Evolutionary conservation across 768 basidiomycete species (phyloP).

Genomic region (Tricholoma furcatifolium): DNA sequence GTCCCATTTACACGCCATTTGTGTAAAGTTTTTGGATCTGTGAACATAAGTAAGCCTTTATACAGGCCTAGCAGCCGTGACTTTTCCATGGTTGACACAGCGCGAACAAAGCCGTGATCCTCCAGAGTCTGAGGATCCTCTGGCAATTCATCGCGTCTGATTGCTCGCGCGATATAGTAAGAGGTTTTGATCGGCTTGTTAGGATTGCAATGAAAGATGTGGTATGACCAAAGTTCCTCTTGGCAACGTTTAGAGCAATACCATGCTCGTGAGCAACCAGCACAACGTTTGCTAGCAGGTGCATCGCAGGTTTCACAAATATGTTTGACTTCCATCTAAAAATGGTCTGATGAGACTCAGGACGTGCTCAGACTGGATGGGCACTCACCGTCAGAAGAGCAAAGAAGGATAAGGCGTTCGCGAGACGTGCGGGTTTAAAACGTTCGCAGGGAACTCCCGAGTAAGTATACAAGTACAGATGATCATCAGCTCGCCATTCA

Average conservation of each 20-base stretch:
- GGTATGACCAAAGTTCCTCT: conserved; percentile 24
- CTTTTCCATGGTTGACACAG: conserved; percentile 12
- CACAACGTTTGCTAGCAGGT: conserved; percentile 15
- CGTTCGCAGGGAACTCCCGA: too few species aligned
- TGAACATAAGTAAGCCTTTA: conserved; percentile 23
- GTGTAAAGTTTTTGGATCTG: conserved; percentile 27
- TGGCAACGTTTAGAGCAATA: conserved; percentile 34
- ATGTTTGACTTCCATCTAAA: background rate
- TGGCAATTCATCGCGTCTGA: conserved; percentile 23
- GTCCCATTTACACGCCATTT: conserved; percentile 31
- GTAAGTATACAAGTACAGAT: background rate
- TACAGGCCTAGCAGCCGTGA: conserved; percentile 30
- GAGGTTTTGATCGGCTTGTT: conserved; percentile 26
- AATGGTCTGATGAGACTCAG: too few species aligned
- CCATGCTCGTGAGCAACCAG: conserved; percentile 25
- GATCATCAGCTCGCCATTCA: background rate
- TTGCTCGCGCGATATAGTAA: conserved; percentile 30
- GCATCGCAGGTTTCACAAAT: conserved; percentile 5
- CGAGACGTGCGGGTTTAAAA: too few species aligned
- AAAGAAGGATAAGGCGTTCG: too few species aligned
- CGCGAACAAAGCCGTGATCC: conserved; percentile 35
- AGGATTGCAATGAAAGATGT: conserved; percentile 32
- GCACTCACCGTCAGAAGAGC: too few species aligned
- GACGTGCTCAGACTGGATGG: too few species aligned
- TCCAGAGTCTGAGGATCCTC: conserved; percentile 27